Conservation (phyloP, 1,139 yeast genomes). For the Debaryomyces fabryi region DNA sequence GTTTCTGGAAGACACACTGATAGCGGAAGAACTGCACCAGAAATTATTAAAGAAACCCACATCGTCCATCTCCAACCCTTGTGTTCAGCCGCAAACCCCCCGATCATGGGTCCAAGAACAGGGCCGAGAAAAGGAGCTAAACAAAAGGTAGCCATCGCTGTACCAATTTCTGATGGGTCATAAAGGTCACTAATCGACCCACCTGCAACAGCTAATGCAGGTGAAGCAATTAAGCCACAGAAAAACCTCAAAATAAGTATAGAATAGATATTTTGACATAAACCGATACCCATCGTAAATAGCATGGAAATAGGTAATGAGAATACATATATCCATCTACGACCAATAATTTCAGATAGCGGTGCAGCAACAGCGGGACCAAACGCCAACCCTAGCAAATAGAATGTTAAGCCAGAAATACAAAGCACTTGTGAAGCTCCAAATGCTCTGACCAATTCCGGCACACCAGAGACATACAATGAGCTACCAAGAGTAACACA, state of each 20-base stretch:
- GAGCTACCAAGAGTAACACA: conserved; percentile 75
- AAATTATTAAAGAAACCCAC: conserved; percentile 76
- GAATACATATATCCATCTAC: conserved; percentile 60
- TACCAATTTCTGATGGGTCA: conserved; percentile 62
- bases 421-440: conserved; percentile 60
- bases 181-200: conserved; percentile 82
- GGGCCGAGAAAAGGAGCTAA: conserved; percentile 80
- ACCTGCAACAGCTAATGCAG: conserved; percentile 84
- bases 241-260: conserved; percentile 74
- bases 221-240: conserved; percentile 79
- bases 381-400: conserved; percentile 69
- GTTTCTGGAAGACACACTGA: conserved; percentile 67
- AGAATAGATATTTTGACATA: conserved; percentile 56
- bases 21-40: conserved; percentile 65
- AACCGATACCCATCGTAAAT: conserved; percentile 76
- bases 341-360: conserved; percentile 69
- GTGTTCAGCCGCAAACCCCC: conserved; percentile 71
- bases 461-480: conserved; percentile 54
- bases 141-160: conserved; percentile 73
- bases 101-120: conserved; percentile 78
- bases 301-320: conserved; percentile 71
- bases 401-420: conserved; percentile 69
- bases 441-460: conserved; percentile 28
- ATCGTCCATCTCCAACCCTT: conserved; percentile 77
- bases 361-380: conserved; percentile 83